These are phyloP conservation scores for Entomortierella chlamydospora DNA, from an alignment of 192 early-diverging fungal genomes.

Conservation along the genomic window DNA sequence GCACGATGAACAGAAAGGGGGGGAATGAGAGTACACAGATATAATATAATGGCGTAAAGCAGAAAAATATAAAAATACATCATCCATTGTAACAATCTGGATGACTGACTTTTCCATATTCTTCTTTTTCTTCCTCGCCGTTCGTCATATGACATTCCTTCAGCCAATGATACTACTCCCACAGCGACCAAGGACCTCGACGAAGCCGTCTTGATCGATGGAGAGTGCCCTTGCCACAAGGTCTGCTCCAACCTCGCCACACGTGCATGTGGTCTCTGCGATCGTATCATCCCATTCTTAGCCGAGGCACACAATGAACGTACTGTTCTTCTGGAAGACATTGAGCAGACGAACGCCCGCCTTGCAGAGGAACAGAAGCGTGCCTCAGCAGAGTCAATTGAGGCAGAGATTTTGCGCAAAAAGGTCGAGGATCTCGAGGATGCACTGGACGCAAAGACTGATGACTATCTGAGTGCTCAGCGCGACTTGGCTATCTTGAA, in stretches of 20 bases:
- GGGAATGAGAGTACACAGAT: conserved; percentile 1
- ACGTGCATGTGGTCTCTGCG: conserved; percentile 49
- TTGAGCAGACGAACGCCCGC: conserved; percentile 66
- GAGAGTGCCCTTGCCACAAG: conserved; percentile 55
- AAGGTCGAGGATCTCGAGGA: conserved; percentile 77
- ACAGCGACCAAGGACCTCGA: conserved; percentile 23
- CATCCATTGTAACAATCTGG: too few species aligned
- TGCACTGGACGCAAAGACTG: conserved; percentile 74
- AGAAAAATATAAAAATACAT: too few species aligned
- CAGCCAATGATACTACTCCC: conserved; percentile 6
- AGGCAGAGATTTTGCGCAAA: conserved; percentile 65
- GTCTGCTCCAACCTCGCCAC: conserved; percentile 38
- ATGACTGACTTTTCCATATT: too few species aligned
- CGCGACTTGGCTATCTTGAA: conserved; percentile 78
- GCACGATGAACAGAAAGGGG: not conserved
- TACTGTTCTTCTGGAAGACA: conserved; percentile 60
- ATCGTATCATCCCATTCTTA: conserved; percentile 53
- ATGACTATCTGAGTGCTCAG: conserved; percentile 77
- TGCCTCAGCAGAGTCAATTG: conserved; percentile 68
- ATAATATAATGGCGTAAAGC: not conserved
- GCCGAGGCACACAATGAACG: conserved; percentile 62
- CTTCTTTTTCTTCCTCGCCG: not conserved
- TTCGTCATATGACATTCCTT: not conserved
- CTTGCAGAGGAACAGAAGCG: conserved; percentile 71
- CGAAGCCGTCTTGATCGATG: conserved; percentile 26